Evolutionary conservation across 768 basidiomycete genomes (phyloP).

Genomic region (Mycena kentingensis): DNA sequence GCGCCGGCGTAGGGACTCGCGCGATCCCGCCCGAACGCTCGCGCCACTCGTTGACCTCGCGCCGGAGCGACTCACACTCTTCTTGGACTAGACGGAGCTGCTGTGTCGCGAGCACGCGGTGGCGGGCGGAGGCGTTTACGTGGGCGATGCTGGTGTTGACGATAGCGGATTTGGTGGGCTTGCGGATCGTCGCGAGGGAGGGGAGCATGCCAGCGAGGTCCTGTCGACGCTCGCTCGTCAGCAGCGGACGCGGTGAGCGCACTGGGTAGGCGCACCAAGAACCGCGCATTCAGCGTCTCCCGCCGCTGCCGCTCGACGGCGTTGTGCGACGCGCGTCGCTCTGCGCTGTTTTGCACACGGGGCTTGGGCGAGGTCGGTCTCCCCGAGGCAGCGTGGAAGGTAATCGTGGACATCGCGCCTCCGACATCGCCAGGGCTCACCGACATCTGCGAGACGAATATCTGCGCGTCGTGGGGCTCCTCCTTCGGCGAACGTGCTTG

Average conservation of each 20-base stretch:
- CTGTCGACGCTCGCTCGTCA: constrained; percentile 33
- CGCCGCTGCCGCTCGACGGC: constrained; percentile 77
- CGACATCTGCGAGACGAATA: background rate
- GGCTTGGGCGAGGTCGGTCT: background rate
- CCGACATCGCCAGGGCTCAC: background rate
- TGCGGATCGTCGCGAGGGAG: constrained; percentile 66
- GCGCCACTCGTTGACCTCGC: constrained; percentile 79
- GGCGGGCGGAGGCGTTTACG: constrained; percentile 60
- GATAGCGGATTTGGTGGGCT: constrained; percentile 79
- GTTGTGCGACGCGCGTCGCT: constrained; percentile 79
- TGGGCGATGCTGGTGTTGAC: constrained; percentile 78
- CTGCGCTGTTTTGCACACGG: constrained; percentile 58
- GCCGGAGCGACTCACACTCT: constrained; percentile 68
- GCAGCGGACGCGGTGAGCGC: background rate
- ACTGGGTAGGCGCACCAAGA: constrained; percentile 50
- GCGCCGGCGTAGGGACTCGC: constrained; percentile 53
- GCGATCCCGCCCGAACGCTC: constrained; percentile 51
- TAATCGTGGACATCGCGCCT: background rate
- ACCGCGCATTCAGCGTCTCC: constrained; percentile 74
- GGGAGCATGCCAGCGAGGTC: constrained; percentile 76
- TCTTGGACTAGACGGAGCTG: constrained; percentile 60
- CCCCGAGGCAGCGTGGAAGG: background rate
- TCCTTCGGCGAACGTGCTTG: too few species aligned
- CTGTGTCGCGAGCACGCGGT: constrained; percentile 63
- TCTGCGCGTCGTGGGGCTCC: background rate